Evolutionary conservation across 2,329 filamentous ascomycete species (phyloP).

Genomic region (Colletotrichum nymphaeae): DNA sequence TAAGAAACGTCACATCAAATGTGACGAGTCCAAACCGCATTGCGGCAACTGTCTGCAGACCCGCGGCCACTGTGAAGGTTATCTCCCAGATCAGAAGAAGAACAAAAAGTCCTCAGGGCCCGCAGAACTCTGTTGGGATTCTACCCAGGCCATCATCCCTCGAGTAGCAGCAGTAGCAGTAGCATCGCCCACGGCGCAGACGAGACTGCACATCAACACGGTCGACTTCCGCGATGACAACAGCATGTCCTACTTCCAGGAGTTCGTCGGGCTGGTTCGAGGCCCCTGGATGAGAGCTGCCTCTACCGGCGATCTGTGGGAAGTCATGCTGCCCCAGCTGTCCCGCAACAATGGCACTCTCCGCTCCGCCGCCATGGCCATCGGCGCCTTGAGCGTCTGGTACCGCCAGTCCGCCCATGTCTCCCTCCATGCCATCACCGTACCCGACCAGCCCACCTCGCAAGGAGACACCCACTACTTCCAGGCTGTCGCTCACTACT

Average conservation of each 20-base stretch:
- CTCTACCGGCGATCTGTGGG: conserved; percentile 43
- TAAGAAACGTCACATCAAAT: conserved; percentile 37
- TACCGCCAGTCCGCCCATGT: conserved; percentile 30
- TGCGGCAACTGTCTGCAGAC: conserved; percentile 35
- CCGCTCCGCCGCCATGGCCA: conserved; percentile 45
- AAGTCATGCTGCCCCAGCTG: conserved; percentile 45
- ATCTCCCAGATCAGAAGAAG: conserved; percentile 25
- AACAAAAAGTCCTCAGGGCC: conserved; percentile 22
- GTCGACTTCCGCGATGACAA: conserved; percentile 36
- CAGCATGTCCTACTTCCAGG: conserved; percentile 42
- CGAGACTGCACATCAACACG: conserved; percentile 31
- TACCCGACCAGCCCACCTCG: background rate
- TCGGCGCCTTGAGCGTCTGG: conserved; percentile 44
- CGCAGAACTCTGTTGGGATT: conserved; percentile 41
- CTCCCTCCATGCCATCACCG: conserved; percentile 27
- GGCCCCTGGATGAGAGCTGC: conserved; percentile 43
- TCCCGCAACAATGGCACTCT: conserved; percentile 41
- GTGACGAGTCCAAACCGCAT: conserved; percentile 37
- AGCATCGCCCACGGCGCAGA: conserved; percentile 24
- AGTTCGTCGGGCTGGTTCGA: conserved; percentile 44
- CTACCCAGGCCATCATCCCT: conserved; percentile 20
- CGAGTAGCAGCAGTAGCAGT: background rate
- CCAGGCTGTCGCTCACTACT: conserved; percentile 49
- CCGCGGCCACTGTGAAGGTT: conserved; percentile 36
- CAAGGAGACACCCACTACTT: conserved; percentile 43